Evolutionary conservation across 1,284 basidiomycete species (phyloP).

Genomic region (Gastroboletus turbinatus): DNA sequence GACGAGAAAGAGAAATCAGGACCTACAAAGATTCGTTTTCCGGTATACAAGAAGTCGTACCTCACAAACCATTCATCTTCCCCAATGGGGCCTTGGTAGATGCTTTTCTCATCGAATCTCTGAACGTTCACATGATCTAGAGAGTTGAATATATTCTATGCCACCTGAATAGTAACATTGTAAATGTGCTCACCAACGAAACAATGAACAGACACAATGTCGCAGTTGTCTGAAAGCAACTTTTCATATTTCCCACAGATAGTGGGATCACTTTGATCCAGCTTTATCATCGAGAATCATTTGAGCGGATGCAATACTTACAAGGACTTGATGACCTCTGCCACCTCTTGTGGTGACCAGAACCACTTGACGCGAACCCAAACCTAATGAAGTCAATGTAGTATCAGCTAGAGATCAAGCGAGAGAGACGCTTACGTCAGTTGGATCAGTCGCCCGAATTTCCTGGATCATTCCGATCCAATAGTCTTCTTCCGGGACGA

Average conservation of each 20-base stretch:
- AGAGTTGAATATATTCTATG: neutral
- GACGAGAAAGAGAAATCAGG: neutral
- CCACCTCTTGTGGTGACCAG: conserved; percentile 44
- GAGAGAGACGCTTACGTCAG: conserved; percentile 16
- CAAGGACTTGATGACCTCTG: conserved; percentile 44
- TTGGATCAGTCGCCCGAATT: conserved; percentile 15
- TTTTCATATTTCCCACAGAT: conserved; percentile 43
- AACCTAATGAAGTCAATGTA: conserved; percentile 33
- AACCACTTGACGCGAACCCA: conserved; percentile 52
- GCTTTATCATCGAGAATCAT: neutral
- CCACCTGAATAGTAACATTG: neutral
- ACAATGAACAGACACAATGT: conserved; percentile 40
- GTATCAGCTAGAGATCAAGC: neutral
- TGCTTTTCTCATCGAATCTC: conserved; percentile 34
- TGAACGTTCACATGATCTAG: conserved; percentile 31
- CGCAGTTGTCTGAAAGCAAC: conserved; percentile 44
- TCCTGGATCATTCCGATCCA: conserved; percentile 28
- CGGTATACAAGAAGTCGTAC: conserved; percentile 39
- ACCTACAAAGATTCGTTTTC: conserved; percentile 35
- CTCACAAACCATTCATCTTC: conserved; percentile 42
- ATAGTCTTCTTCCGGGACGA: conserved; percentile 9
- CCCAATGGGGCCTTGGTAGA: conserved; percentile 38
- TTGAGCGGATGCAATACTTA: conserved; percentile 24
- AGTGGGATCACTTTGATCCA: conserved; percentile 33
- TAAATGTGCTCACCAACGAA: conserved; percentile 42